A percentile compares a stretch with the other conserved stretches of the same genome.
Conservation (phyloP, 371 early-diverging fungal species). For the Mucor ambiguus region DNA sequence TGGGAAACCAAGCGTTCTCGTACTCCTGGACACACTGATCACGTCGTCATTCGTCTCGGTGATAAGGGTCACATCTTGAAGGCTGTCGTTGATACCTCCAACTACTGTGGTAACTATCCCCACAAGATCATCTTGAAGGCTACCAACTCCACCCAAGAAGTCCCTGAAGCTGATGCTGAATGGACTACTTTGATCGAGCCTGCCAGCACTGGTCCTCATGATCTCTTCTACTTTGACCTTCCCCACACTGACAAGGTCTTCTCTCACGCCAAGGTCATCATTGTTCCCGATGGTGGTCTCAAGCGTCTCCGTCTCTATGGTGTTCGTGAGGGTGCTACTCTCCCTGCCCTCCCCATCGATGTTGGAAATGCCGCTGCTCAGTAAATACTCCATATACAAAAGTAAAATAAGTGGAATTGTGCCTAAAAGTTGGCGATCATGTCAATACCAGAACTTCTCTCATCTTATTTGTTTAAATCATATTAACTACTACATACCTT, state of each 20-base stretch:
- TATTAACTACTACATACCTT: slow-evolving; percentile 6
- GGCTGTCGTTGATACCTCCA: slow-evolving; percentile 83
- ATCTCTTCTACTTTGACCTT: slow-evolving; percentile 73
- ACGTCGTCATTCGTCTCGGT: slow-evolving; percentile 77
- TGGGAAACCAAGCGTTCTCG: slow-evolving; percentile 85
- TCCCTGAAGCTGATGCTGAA: slow-evolving; percentile 44
- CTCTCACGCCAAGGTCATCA: slow-evolving; percentile 65
- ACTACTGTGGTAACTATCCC: slow-evolving; percentile 89
- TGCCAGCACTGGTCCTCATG: slow-evolving; percentile 58
- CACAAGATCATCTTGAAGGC: slow-evolving; percentile 68
- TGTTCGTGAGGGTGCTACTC: slow-evolving; percentile 37
- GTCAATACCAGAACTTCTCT: background rate
- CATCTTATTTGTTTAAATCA: slow-evolving; percentile 4
- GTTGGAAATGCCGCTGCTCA: slow-evolving; percentile 18
- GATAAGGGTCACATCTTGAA: slow-evolving; percentile 72
- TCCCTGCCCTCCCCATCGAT: slow-evolving; percentile 43
- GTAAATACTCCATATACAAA: slow-evolving; percentile 4
- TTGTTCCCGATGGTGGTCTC: slow-evolving; percentile 80
- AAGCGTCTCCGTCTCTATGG: slow-evolving; percentile 71
- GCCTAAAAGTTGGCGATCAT: background rate
- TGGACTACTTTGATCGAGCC: slow-evolving; percentile 56
- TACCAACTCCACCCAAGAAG: slow-evolving; percentile 40
- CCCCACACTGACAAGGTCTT: slow-evolving; percentile 54
- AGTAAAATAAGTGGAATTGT: background rate
- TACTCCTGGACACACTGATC: slow-evolving; percentile 70